A percentile compares a stretch with the other conserved stretches of the same genome.
phyloP scores from a whole-genome alignment of 495 filamentous ascomycete genomes.

The Extremus antarcticus region DNA sequence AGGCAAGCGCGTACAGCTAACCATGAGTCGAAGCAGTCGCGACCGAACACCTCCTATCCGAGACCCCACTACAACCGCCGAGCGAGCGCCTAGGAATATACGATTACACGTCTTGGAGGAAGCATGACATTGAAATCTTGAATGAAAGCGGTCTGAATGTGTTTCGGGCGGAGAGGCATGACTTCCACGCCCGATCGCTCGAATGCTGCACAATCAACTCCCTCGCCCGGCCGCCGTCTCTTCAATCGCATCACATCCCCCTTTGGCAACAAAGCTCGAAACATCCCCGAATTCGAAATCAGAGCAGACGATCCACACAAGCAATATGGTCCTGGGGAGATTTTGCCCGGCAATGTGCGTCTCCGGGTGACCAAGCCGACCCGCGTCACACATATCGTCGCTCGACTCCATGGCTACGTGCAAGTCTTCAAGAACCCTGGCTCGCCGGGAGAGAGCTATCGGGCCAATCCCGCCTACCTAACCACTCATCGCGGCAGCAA shows the following conservation, averaged over 20 bases:
- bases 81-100: not conserved
- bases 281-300: constrained; percentile 72
- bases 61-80: not conserved
- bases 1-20: not conserved
- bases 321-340: constrained; percentile 62
- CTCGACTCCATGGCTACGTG: constrained; percentile 78
- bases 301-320: constrained; percentile 77
- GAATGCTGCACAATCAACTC: constrained; percentile 12
- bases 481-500: constrained; percentile 45
- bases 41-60: not conserved
- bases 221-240: constrained; percentile 33
- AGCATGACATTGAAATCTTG: not conserved
- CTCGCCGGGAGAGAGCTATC: constrained; percentile 47
- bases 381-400: constrained; percentile 80
- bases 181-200: constrained; percentile 23
- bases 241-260: constrained; percentile 50
- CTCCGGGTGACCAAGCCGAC: constrained; percentile 71
- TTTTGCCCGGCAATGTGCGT: constrained; percentile 62
- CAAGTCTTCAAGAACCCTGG: constrained; percentile 73
- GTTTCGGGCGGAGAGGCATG: constrained; percentile 19
- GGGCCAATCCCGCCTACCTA: constrained; percentile 32
- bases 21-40: not conserved
- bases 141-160: not conserved
- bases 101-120: not conserved
- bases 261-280: constrained; percentile 54